Evolutionary conservation across 2,329 filamentous ascomycete species (phyloP).

Genomic region (Calonectria naviculata): DNA sequence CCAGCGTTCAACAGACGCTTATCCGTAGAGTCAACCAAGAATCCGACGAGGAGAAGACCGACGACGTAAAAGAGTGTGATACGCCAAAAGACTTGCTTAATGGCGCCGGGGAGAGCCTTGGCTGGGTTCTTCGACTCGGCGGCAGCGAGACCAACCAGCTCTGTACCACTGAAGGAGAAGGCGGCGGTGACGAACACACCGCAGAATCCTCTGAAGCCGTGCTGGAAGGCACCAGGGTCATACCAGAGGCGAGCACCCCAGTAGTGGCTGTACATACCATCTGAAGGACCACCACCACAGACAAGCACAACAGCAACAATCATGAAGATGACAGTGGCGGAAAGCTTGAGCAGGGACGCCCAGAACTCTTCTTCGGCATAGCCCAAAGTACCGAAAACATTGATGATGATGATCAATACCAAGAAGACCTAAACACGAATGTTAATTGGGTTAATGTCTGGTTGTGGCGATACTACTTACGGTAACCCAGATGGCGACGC

Average conservation of each 20-base stretch:
- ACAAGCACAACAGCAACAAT: slow-evolving; percentile 70
- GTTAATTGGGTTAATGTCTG: neutral
- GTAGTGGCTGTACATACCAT: slow-evolving; percentile 57
- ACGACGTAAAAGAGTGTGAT: slow-evolving; percentile 67
- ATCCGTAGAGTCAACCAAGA: slow-evolving; percentile 60
- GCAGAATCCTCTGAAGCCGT: slow-evolving; percentile 81
- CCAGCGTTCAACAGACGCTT: slow-evolving; percentile 60
- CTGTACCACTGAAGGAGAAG: slow-evolving; percentile 79
- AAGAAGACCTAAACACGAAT: slow-evolving; percentile 57
- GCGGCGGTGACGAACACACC: slow-evolving; percentile 72
- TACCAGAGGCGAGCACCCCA: slow-evolving; percentile 63
- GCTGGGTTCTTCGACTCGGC: slow-evolving; percentile 78
- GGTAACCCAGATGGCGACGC: slow-evolving; percentile 64
- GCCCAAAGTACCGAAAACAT: slow-evolving; percentile 66
- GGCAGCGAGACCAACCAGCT: slow-evolving; percentile 79
- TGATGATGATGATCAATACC: slow-evolving; percentile 61
- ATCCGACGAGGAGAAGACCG: slow-evolving; percentile 62
- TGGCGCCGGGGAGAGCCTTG: slow-evolving; percentile 80
- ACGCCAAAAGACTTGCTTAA: slow-evolving; percentile 80
- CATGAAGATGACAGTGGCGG: slow-evolving; percentile 71
- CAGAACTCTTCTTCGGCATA: slow-evolving; percentile 72
- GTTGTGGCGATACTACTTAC: slow-evolving; percentile 21
- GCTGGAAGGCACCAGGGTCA: slow-evolving; percentile 69
- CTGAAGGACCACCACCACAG: slow-evolving; percentile 68
- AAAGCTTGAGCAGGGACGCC: slow-evolving; percentile 66